A percentile compares a stretch with the other conserved stretches of the same genome.
Conservation (phyloP, 768 basidiomycete species). For the Phanerochaete sordida region DNA sequence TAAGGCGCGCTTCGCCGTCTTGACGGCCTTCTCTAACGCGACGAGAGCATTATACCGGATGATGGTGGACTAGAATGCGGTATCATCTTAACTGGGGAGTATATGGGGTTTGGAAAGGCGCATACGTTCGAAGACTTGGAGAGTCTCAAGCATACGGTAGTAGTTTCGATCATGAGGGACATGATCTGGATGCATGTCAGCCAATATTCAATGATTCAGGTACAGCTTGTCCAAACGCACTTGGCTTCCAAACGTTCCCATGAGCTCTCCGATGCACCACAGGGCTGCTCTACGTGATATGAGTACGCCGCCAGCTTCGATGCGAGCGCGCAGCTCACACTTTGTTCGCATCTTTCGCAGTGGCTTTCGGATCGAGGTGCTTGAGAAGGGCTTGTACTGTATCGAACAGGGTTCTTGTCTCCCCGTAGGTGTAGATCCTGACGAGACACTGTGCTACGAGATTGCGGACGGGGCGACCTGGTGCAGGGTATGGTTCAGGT, state of each 20-base stretch:
- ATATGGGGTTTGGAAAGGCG: constrained; percentile 5
- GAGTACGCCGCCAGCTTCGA: neutral
- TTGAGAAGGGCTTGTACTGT: constrained; percentile 76
- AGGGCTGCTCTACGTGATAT: constrained; percentile 62
- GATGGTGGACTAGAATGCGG: constrained; percentile 57
- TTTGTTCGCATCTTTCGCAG: constrained; percentile 59
- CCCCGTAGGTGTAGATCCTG: constrained; percentile 70
- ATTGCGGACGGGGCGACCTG: constrained; percentile 83
- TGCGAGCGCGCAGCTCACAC: constrained; percentile 47
- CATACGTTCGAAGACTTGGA: constrained; percentile 72
- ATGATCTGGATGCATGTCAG: constrained; percentile 61
- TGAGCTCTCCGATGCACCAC: constrained; percentile 85
- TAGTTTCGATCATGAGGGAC: constrained; percentile 91
- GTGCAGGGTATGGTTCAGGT: constrained; percentile 65
- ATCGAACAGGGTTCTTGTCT: constrained; percentile 84
- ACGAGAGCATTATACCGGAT: constrained; percentile 79
- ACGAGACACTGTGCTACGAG: constrained; percentile 76
- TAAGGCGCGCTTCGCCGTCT: constrained; percentile 77
- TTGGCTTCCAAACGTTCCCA: constrained; percentile 80
- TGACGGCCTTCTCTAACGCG: constrained; percentile 76
- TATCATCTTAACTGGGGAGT: neutral
- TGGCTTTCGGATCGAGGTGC: constrained; percentile 66
- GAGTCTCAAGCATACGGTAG: constrained; percentile 59
- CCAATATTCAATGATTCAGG: constrained; percentile 80
- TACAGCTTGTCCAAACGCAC: constrained; percentile 39